Base-by-base conservation (phyloP, 1,284 basidiomycete genomes). In the Cutaneotrichosporon arboriforme region DNA sequence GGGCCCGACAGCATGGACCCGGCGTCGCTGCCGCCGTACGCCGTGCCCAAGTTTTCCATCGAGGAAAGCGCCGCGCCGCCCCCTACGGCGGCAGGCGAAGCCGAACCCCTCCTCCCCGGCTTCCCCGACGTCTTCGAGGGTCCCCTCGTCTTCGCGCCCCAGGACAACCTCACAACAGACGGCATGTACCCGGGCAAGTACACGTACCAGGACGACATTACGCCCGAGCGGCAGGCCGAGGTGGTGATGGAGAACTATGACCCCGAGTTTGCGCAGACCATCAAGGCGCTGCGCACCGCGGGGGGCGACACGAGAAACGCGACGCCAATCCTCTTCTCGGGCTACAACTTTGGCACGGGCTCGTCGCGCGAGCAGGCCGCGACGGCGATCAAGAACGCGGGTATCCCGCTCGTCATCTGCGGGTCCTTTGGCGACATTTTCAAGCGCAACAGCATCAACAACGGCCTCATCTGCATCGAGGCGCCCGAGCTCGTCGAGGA, bases 181-280 rank as follows among this genome's bases (percentile, higher is more conserved):
- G 96, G 90, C 5, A 91, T 99, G 70, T 99, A 99, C 77, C 96
- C 94, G 0, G 96, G 94, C 34, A 99, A 97, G 76, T 99, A 99
- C 76, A 99, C 96, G 0, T 98, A 99, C 76, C 92, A 97, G 75
- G 94, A 99, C 73, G 96, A 97, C 70, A 97, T 99, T 68, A 97
- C 94, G 0, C 89, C 93, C 34, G 85, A 86, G 60, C 83, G 86
- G 26, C 94, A 98, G 74, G 93, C 92, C 1, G 83, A 96, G 67
- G 88, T 98, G n/a, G 94, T 97, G 33, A 80, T 80, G 79, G 94
- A 99, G 79, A 98, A 98, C 79, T 98, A 99, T 75, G 94, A 98
- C 67, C 85, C 90, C 0, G 73, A 78, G 0, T 98, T 98, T 69
- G 90, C 94, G 13, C 55, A 77, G 1, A 83, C 84, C 43, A 85